These are phyloP conservation scores for Carex myosuroides DNA, from an alignment of 176 grass and related monocot genomes.

Conservation along the genomic window DNA sequence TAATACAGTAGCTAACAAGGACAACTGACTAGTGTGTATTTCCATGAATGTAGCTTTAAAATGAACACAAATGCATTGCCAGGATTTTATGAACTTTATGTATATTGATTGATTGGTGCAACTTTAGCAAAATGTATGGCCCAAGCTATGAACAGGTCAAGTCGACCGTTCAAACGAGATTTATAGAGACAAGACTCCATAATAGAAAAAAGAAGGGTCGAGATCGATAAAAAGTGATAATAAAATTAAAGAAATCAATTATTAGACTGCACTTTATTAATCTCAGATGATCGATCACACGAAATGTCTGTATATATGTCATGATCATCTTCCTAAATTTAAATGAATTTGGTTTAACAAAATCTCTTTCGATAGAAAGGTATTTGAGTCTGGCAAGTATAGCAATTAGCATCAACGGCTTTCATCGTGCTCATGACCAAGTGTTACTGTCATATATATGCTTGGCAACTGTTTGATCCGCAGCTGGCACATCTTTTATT, in stretches of 20 bases:
- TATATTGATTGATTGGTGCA: background rate
- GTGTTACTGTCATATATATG: too few species aligned
- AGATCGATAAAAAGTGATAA: constrained; percentile 13
- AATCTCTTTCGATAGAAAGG: background rate
- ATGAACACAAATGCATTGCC: background rate
- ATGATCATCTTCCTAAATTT: background rate
- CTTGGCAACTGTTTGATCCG: too few species aligned
- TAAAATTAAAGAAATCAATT: background rate
- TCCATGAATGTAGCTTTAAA: background rate
- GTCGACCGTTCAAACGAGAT: background rate
- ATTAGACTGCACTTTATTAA: background rate
- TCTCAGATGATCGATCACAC: background rate
- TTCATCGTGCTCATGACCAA: too few species aligned
- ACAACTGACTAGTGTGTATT: background rate
- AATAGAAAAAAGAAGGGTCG: constrained; percentile 20
- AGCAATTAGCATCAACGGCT: too few species aligned
- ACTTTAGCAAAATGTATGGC: background rate
- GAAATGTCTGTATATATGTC: background rate
- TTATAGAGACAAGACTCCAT: constrained; percentile 18
- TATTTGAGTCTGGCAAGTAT: background rate
- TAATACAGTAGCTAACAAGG: background rate
- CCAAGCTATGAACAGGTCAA: background rate
- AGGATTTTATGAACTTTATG: background rate
- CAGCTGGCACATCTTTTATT: too few species aligned
- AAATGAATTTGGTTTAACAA: background rate